Evolutionary conservation across 108 stramenopile genomes (phyloP).

Genomic region (Cyclotella atomus): DNA sequence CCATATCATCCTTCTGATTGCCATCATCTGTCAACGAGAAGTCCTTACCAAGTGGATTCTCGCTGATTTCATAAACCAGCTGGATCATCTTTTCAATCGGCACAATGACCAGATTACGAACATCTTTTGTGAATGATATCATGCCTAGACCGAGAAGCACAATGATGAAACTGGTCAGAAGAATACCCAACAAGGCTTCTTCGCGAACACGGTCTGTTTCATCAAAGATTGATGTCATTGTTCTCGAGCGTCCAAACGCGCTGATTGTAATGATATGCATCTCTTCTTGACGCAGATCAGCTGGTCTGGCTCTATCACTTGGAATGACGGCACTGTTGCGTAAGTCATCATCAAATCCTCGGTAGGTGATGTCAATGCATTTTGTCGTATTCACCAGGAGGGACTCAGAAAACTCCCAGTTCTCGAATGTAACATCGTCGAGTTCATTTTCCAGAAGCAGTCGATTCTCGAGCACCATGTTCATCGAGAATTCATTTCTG

Average conservation of each 20-base stretch:
- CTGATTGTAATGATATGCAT: constrained; percentile 32
- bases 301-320: constrained; percentile 30
- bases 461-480: constrained; percentile 46
- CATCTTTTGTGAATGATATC: constrained; percentile 64
- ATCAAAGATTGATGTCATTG: constrained; percentile 52
- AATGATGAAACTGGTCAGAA: constrained; percentile 68
- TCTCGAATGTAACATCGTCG: constrained; percentile 5
- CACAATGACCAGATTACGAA: constrained; percentile 69
- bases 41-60: constrained; percentile 61
- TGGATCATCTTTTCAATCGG: constrained; percentile 80
- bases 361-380: constrained; percentile 45
- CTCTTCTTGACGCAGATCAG: constrained; percentile 26
- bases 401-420: constrained; percentile 45
- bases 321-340: constrained; percentile 24
- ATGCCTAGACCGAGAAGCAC: constrained; percentile 60
- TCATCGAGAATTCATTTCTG: constrained; percentile 51
- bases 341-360: constrained; percentile 41
- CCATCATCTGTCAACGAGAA: constrained; percentile 20
- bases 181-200: constrained; percentile 50
- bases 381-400: constrained; percentile 34
- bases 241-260: not conserved
- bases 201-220: constrained; percentile 26
- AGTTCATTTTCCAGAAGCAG: constrained; percentile 19
- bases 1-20: constrained; percentile 61
- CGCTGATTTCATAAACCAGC: constrained; percentile 61